phyloP scores from a whole-genome alignment of 768 basidiomycete species.

The Tephrocybe sp. region DNA sequence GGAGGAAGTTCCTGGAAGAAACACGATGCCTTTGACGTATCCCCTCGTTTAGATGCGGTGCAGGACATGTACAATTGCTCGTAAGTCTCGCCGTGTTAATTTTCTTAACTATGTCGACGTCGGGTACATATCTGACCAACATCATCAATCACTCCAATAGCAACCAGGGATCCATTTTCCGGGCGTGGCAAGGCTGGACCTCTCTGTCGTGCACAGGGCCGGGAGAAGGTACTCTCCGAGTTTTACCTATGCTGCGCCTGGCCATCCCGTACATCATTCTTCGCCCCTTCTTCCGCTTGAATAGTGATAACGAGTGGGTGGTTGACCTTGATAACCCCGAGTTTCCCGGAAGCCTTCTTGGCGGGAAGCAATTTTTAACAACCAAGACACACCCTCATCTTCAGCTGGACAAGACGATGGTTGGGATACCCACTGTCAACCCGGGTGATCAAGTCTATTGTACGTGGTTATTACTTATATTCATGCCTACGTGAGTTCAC shows the following conservation, averaged over 20 bases:
- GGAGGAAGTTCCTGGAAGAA: slow-evolving; percentile 42
- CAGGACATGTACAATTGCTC: slow-evolving; percentile 63
- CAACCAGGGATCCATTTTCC: slow-evolving; percentile 51
- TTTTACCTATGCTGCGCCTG: slow-evolving; percentile 56
- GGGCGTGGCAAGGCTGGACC: slow-evolving; percentile 61
- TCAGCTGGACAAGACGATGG: slow-evolving; percentile 52
- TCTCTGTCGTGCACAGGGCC: slow-evolving; percentile 52
- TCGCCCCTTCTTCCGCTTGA: slow-evolving; percentile 62
- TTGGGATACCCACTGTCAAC: slow-evolving; percentile 52
- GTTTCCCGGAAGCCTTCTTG: slow-evolving; percentile 55
- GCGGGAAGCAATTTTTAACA: slow-evolving; percentile 54
- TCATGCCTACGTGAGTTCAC: not conserved
- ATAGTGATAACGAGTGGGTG: slow-evolving; percentile 47
- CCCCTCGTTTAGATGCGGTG: slow-evolving; percentile 44
- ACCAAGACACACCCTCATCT: slow-evolving; percentile 62
- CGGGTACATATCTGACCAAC: too few relatives aligned
- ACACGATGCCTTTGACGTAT: slow-evolving; percentile 51
- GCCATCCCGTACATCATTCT: slow-evolving; percentile 60
- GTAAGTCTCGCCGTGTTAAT: too few relatives aligned
- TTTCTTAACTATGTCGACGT: too few relatives aligned
- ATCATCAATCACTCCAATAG: slow-evolving; percentile 25
- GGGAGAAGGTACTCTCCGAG: slow-evolving; percentile 58
- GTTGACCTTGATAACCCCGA: slow-evolving; percentile 46
- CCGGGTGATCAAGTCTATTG: slow-evolving; percentile 67
- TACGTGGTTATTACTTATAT: slow-evolving; percentile 19